phyloP scores from a whole-genome alignment of 2,329 filamentous ascomycete species.

The Colletotrichum costaricense region DNA sequence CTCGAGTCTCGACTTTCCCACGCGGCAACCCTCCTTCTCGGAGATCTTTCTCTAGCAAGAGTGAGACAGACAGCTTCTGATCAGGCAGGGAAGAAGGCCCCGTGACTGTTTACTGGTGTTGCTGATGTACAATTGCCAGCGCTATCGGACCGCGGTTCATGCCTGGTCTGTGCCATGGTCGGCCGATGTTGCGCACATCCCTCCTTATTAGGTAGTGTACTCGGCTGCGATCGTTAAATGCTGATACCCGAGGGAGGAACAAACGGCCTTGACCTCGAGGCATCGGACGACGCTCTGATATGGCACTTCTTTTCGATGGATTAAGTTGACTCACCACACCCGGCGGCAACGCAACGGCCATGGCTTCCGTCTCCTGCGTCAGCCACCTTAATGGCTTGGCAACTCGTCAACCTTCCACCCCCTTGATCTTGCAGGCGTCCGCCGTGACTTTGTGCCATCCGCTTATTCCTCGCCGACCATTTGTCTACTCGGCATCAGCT shows the following conservation, averaged over 20 bases:
- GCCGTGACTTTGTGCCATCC: background rate
- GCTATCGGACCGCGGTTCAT: background rate
- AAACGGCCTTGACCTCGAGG: background rate
- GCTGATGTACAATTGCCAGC: background rate
- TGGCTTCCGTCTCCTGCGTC: constrained; percentile 17
- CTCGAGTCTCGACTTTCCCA: background rate
- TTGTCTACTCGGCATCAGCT: background rate
- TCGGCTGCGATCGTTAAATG: background rate
- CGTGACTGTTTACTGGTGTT: background rate
- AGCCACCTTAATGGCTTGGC: constrained; percentile 21
- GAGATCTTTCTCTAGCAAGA: background rate
- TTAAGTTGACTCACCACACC: constrained; percentile 2
- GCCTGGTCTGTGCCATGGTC: background rate
- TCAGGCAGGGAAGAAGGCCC: background rate
- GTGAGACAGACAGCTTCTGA: background rate
- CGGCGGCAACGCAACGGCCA: constrained; percentile 11
- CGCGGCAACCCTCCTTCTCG: background rate
- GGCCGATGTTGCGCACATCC: background rate
- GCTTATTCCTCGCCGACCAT: background rate
- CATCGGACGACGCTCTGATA: background rate
- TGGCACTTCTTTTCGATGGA: background rate
- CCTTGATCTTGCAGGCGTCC: background rate
- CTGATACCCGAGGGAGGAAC: background rate
- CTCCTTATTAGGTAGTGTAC: background rate
- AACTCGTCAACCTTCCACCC: constrained; percentile 11